Evolutionary conservation across 768 basidiomycete genomes (phyloP), one percentile per base, ranked within the genome.

Genomic region (Psilocybe subaeruginosa): DNA sequence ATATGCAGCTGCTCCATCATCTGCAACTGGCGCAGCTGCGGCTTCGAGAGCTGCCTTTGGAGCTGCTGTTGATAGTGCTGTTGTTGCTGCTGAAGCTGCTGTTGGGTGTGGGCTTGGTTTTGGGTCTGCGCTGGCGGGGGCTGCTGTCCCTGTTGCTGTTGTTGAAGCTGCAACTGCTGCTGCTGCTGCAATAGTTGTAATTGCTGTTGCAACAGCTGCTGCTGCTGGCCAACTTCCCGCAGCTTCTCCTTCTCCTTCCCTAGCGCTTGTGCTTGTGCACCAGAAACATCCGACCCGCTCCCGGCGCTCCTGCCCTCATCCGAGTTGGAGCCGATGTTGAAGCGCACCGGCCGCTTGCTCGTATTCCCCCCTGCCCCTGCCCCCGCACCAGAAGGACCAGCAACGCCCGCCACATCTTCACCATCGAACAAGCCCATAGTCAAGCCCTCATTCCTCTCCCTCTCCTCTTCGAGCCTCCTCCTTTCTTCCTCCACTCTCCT

Each of bases 301-400:
- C 75, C 73, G n/a, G 75, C 73, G 55, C 74, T 76, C 72, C 72
- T 74, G 33, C 72, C 83, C 50, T 81, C 82, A 55, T 86, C 85
- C 41, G 85, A 86, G 60, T 79, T 77, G 16, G 86, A 87, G 2
- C 86, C 87, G 58, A 89, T 81, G 64, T 85, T 85, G 61, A 89
- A 87, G 66, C 76, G 76, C 9, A 66, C 54, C 1, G 60, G 66
- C 0, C 67, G 67, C 50, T 68, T 66, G 19, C 51, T 49, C 33
- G 4, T 29, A 27, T 27, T 16, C 6, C 51, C 31, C 19, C 29
- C 14, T 16, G 12, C 51, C 14, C 29, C 29, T 12, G 2, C 51
- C 29, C 14, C 14, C 11, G 48, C 19, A 50, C 30, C 48, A 23
- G 48, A 12, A 1, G 12, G 17, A 50, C 4, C 5, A 3, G 23